Conservation (phyloP, 352 stramenopile species). For the Globisporangium viniferum region DNA sequence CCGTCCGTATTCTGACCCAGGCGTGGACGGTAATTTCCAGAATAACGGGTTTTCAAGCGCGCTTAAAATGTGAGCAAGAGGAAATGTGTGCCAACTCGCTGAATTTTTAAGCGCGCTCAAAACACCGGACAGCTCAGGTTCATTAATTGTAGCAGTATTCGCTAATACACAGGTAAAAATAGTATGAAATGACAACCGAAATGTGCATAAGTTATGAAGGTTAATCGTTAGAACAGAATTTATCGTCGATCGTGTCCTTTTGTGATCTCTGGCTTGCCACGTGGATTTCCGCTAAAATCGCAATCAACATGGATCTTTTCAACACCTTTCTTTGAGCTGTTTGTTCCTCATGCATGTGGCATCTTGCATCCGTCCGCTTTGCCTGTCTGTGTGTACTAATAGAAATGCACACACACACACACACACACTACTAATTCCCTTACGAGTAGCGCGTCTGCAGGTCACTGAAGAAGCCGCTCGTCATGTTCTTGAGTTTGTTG, state of each 20-base stretch:
- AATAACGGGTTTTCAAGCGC: conserved; percentile 20
- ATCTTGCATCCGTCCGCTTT: background rate
- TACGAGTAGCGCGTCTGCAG: conserved; percentile 82
- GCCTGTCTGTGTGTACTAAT: background rate
- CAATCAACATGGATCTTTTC: background rate
- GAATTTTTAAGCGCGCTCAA: conserved; percentile 12
- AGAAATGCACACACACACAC: background rate
- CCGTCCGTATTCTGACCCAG: background rate
- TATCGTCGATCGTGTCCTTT: background rate
- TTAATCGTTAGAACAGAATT: background rate
- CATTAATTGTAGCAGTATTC: background rate
- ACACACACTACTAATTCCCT: background rate
- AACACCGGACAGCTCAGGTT: background rate
- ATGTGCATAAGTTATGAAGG: background rate
- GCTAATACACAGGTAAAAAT: background rate
- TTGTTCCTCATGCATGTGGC: background rate
- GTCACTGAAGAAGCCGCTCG: conserved; percentile 86
- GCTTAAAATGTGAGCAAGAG: conserved; percentile 8
- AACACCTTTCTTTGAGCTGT: background rate
- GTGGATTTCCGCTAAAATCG: background rate
- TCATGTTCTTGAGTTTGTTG: conserved; percentile 89
- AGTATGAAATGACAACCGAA: background rate
- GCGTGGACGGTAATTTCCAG: conserved; percentile 8
- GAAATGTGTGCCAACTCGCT: background rate
- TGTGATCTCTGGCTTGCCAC: conserved; percentile 7